phyloP scores from a whole-genome alignment of 2,329 filamentous ascomycete species.

The Paraphoma sp. region DNA sequence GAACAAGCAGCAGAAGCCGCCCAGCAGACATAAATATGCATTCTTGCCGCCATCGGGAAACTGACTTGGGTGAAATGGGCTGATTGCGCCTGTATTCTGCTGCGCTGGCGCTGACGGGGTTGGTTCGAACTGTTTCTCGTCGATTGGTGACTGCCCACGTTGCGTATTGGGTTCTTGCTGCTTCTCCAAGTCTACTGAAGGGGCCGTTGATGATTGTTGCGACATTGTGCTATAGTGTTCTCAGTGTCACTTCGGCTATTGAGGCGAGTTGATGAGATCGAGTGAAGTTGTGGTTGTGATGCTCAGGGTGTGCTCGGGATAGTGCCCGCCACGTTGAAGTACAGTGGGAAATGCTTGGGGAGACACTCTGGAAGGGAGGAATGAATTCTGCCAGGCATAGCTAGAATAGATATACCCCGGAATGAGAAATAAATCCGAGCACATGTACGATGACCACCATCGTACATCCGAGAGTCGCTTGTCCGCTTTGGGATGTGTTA shows the following conservation, averaged over 20 bases:
- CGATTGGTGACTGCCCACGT: constrained; percentile 20
- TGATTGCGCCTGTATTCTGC: constrained; percentile 2
- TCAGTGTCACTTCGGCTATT: too few species aligned
- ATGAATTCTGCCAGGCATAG: too few species aligned
- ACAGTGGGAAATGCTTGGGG: too few species aligned
- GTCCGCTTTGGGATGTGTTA: neutral
- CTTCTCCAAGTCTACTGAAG: constrained; percentile 25
- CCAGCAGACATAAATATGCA: constrained; percentile 42
- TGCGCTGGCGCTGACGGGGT: constrained; percentile 8
- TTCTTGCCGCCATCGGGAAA: constrained; percentile 48
- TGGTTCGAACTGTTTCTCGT: constrained; percentile 16
- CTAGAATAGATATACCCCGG: too few species aligned
- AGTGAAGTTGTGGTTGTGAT: too few species aligned
- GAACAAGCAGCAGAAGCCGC: constrained; percentile 36
- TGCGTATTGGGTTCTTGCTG: constrained; percentile 8
- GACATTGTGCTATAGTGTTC: neutral
- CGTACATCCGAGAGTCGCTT: neutral
- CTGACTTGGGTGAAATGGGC: constrained; percentile 37
- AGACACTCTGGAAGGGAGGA: too few species aligned
- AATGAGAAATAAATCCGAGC: neutral
- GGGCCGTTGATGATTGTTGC: neutral
- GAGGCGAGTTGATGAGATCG: neutral
- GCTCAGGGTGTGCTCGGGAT: too few species aligned
- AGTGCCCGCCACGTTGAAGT: too few species aligned
- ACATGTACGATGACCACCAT: neutral